Percentiles rank a stretch among this genome's conserved stretches.
These are phyloP conservation scores for Tubosaeta sp. DNA, from an alignment of 768 basidiomycete genomes.

Conservation along the genomic window DNA sequence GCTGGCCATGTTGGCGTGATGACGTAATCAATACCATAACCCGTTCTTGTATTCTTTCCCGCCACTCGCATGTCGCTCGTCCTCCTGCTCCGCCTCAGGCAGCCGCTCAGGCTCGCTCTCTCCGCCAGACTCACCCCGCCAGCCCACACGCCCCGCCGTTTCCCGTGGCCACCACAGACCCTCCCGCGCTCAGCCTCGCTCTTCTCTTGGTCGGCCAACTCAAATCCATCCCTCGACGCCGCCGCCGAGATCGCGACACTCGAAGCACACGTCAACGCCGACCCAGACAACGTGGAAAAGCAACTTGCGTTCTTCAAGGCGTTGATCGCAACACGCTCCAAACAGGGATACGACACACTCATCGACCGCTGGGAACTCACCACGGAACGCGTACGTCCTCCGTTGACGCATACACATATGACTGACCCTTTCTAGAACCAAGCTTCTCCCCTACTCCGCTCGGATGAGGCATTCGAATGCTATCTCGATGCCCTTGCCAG, in stretches of 20 bases:
- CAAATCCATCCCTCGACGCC: constrained; percentile 45
- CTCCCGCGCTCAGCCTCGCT: constrained; percentile 26
- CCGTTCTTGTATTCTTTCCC: neutral
- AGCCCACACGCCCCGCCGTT: constrained; percentile 33
- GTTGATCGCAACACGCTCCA: constrained; percentile 58
- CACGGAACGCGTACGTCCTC: constrained; percentile 70
- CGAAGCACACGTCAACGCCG: constrained; percentile 73
- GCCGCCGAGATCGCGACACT: constrained; percentile 68
- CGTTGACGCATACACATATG: neutral
- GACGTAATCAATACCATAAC: neutral
- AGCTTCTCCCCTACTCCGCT: constrained; percentile 62
- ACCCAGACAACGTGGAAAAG: constrained; percentile 63
- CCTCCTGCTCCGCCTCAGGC: constrained; percentile 2
- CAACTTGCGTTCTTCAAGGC: constrained; percentile 70
- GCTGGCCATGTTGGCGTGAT: neutral
- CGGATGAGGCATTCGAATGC: constrained; percentile 68
- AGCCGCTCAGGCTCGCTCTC: neutral
- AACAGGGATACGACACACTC: constrained; percentile 66
- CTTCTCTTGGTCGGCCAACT: constrained; percentile 35
- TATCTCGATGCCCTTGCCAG: constrained; percentile 68
- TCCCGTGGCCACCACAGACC: constrained; percentile 24
- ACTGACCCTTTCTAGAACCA: constrained; percentile 48
- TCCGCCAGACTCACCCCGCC: constrained; percentile 19
- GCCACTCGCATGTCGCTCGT: constrained; percentile 9
- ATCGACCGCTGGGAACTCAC: constrained; percentile 80